Conservation (phyloP, 2,329 filamentous ascomycete genomes). For the Fusarium continuum region DNA sequence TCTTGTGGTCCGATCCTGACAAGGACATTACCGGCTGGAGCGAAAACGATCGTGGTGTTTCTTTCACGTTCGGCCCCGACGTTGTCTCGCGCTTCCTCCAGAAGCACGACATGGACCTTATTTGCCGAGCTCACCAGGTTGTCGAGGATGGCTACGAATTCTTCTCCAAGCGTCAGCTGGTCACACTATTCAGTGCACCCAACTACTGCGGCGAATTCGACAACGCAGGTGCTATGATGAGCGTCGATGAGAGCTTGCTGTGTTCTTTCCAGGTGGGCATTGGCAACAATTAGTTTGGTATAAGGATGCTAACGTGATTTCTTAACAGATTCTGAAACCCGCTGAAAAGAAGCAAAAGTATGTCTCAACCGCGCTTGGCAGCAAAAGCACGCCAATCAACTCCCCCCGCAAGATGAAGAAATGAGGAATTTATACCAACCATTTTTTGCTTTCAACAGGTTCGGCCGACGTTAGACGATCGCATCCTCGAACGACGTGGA, state of each 20-base stretch:
- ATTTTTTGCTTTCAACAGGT: conserved; percentile 80
- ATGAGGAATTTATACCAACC: conserved; percentile 65
- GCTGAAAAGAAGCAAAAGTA: conserved; percentile 99
- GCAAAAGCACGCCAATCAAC: conserved; percentile 48
- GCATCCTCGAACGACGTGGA: conserved; percentile 41
- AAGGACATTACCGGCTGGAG: conserved; percentile 99
- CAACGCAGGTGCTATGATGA: conserved; percentile 99
- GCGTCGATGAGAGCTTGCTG: conserved; percentile 95
- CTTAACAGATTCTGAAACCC: conserved; percentile 88
- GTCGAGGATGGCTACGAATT: conserved; percentile 99
- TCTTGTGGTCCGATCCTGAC: conserved; percentile 98
- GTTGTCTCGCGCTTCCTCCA: conserved; percentile 97
- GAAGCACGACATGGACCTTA: conserved; percentile 99
- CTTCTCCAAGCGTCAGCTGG: conserved; percentile 97
- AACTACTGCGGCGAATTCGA: conserved; percentile 99
- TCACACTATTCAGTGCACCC: conserved; percentile 96
- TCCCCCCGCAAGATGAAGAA: conserved; percentile 38
- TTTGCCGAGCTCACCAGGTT: conserved; percentile 98
- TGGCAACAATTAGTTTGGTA: not conserved
- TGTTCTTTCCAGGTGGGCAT: conserved; percentile 93
- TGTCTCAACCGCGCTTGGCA: conserved; percentile 78
- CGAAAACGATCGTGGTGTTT: conserved; percentile 98
- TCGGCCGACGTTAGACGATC: conserved; percentile 85
- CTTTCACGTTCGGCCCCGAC: conserved; percentile 97
- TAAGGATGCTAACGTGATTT: conserved; percentile 13